phyloP scores from a whole-genome alignment of 1,284 basidiomycete species.

The Calocybe gambosa region DNA sequence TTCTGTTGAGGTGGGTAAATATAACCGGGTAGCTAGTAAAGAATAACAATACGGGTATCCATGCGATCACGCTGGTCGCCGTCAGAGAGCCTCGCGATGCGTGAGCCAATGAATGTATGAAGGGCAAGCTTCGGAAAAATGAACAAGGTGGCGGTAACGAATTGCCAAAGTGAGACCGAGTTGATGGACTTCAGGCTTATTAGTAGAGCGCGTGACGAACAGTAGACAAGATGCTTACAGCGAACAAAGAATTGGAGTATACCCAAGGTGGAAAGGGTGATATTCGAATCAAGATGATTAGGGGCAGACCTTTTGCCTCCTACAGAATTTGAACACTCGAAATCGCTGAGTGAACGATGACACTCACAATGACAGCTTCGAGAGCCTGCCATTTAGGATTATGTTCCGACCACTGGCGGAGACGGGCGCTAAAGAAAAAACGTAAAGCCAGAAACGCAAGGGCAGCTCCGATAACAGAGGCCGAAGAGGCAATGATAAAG shows the following conservation, averaged over 20 bases:
- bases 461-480: slow-evolving; percentile 62
- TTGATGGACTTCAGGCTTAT: slow-evolving; percentile 53
- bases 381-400: slow-evolving; percentile 75
- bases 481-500: slow-evolving; percentile 57
- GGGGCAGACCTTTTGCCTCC: slow-evolving; percentile 64
- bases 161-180: slow-evolving; percentile 69
- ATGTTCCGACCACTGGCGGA: slow-evolving; percentile 52
- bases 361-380: slow-evolving; percentile 67
- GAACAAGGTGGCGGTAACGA: slow-evolving; percentile 64
- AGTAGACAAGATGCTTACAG: slow-evolving; percentile 40
- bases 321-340: slow-evolving; percentile 22
- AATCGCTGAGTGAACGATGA: slow-evolving; percentile 3
- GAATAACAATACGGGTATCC: slow-evolving; percentile 54
- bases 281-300: slow-evolving; percentile 76
- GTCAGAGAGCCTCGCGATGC: slow-evolving; percentile 69
- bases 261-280: slow-evolving; percentile 82
- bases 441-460: slow-evolving; percentile 60
- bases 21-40: slow-evolving; percentile 2
- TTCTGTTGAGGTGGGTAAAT: slow-evolving; percentile 27
- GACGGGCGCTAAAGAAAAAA: slow-evolving; percentile 47
- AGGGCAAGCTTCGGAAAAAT: slow-evolving; percentile 67
- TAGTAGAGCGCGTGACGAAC: not conserved
- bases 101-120: slow-evolving; percentile 73
- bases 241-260: slow-evolving; percentile 74
- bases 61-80: slow-evolving; percentile 68